Percentiles rank a stretch among this genome's conserved stretches.
phyloP scores from a whole-genome alignment of 805 yeast genomes.

The Saccharomycopsis sp. region DNA sequence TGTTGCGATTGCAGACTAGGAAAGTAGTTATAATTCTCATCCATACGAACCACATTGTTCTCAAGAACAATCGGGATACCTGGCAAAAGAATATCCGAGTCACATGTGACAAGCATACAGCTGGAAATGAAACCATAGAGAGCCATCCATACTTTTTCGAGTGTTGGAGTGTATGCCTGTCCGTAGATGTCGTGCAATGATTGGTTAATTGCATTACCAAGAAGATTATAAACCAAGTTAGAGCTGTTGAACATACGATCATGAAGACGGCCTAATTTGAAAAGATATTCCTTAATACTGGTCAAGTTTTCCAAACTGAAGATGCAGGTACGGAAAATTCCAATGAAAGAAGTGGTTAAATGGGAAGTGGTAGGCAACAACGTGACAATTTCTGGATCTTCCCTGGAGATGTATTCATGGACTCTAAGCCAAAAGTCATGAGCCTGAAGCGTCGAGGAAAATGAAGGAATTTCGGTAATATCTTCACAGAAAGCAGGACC shows the following conservation, averaged over 20 bases:
- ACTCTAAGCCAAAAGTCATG: slow-evolving; percentile 2
- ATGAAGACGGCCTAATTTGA: slow-evolving; percentile 8
- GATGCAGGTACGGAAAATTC: slow-evolving; percentile 3
- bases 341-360: slow-evolving; percentile 4
- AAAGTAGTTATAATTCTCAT: not conserved
- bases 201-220: slow-evolving; percentile 8
- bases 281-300: slow-evolving; percentile 7
- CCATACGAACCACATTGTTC: not conserved
- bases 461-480: not conserved
- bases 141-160: slow-evolving; percentile 8
- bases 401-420: not conserved
- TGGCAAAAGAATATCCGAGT: slow-evolving; percentile 1
- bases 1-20: not conserved
- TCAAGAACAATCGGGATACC: not conserved
- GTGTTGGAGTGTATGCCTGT: not conserved
- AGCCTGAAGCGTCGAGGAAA: slow-evolving; percentile 3
- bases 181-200: slow-evolving; percentile 4
- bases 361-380: slow-evolving; percentile 5
- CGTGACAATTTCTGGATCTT: not conserved
- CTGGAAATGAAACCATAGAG: slow-evolving; percentile 4
- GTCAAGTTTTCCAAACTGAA: slow-evolving; percentile 5
- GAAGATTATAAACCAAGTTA: slow-evolving; percentile 1
- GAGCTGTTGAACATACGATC: slow-evolving; percentile 6
- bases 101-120: slow-evolving; percentile 8
- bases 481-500: not conserved